phyloP scores from a whole-genome alignment of 2,329 filamentous ascomycete species.

The Calonectria pseudoturangicola region DNA sequence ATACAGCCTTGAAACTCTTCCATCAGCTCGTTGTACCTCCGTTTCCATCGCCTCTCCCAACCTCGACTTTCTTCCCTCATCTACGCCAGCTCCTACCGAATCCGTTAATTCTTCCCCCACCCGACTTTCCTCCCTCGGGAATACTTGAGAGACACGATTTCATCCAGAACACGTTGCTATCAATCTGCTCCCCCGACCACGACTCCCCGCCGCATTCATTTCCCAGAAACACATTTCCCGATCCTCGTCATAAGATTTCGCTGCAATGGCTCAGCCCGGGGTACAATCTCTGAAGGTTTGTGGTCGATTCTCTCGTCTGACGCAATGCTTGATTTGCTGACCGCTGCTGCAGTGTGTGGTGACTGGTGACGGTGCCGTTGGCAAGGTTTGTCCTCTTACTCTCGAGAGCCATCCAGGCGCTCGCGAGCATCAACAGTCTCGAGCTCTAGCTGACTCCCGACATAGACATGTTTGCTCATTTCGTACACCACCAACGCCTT shows the following conservation, averaged over 20 bases:
- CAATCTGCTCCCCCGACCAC: constrained; percentile 26
- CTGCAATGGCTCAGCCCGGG: constrained; percentile 83
- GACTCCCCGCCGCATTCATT: constrained; percentile 21
- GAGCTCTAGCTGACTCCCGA: constrained; percentile 55
- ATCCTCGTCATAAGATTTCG: constrained; percentile 42
- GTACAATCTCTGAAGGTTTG: constrained; percentile 94
- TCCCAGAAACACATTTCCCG: constrained; percentile 28
- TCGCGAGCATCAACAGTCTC: constrained; percentile 19
- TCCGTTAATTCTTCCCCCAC: constrained; percentile 22
- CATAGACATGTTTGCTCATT: constrained; percentile 96
- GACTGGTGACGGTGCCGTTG: constrained; percentile 98
- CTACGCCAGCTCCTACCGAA: constrained; percentile 22
- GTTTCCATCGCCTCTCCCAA: constrained; percentile 38
- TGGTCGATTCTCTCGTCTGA: constrained; percentile 41
- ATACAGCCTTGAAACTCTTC: constrained; percentile 55
- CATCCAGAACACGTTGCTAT: constrained; percentile 28
- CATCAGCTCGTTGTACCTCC: constrained; percentile 33
- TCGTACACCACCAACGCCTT: constrained; percentile 99
- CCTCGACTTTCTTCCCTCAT: constrained; percentile 32
- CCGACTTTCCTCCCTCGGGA: constrained; percentile 28
- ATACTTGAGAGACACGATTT: constrained; percentile 32
- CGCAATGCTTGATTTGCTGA: constrained; percentile 54
- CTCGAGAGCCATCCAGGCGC: constrained; percentile 21
- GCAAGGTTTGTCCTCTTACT: constrained; percentile 80
- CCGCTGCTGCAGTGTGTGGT: constrained; percentile 87